Evolutionary conservation across 768 basidiomycete species (phyloP), one percentile per base, ranked within the genome.

Genomic region (Chalciporus piperatus): DNA sequence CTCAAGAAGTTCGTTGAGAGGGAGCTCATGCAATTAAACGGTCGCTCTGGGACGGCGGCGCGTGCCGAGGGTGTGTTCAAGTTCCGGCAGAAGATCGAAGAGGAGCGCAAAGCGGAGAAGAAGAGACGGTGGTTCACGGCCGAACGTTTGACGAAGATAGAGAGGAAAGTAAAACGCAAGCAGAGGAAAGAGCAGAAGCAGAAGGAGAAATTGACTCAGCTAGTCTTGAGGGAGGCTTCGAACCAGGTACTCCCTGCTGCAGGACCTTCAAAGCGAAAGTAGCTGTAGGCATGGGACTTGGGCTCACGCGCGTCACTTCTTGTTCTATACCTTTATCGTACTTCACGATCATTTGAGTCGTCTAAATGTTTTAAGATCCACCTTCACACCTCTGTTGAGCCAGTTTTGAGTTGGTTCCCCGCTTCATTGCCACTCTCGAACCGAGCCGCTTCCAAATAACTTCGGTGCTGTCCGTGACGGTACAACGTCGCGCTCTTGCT

Each of bases 51-150:
- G 50, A 74, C 75, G 56, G 84, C 86, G 52, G 87, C 85, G 3
- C 80, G 76, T 40, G 84, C 84, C 11, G 89, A 92, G 61, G 90
- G 87, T 43, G 76, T 77, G 32, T 90, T 81, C 74, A 88, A 84
- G 68, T 92, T 82, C 79, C 76, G 82, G 54, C 75, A 81, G 62
- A 73, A 74, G 56, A 52, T 89, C 50, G 75, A 79, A 51, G 76
- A 78, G 45, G 78, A 86, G 55, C 72, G 78, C 52, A 79, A 80
- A 56, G 80, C 76, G 45, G 77, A 81, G 65, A 76, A 79, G 71
- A 85, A 84, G 73, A 77, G 76, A 57, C 78, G 77, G 41, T 76
- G 75, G 76, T 63, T 72, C 45, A 72, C 69, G 0, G 55, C 60
- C 19, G 72, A 68, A 39, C 72, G 72, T 39, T 37, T 76, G 63